Evolutionary conservation across 2,329 filamentous ascomycete species (phyloP).

Genomic region (Sodiomyces alkalinus): DNA sequence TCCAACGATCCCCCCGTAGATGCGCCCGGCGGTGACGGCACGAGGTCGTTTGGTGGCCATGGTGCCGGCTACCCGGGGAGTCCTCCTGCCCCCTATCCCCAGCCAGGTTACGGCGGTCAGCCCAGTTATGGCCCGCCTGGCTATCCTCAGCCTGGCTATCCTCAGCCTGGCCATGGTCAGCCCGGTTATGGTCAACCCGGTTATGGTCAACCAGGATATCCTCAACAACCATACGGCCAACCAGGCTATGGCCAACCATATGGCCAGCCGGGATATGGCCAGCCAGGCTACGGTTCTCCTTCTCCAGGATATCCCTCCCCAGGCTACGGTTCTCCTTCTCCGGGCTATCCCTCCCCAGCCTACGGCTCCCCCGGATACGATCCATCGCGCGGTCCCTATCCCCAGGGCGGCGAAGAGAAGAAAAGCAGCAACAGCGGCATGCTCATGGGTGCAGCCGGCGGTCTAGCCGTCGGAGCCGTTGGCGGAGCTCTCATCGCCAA

Average conservation of each 20-base stretch:
- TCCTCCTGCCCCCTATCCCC: conserved; percentile 4
- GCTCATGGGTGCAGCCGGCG: conserved; percentile 42
- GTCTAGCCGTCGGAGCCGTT: conserved; percentile 39
- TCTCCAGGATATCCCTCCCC: no score
- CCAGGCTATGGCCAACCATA: no score
- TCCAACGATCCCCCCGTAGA: no score
- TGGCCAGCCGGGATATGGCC: conserved; percentile 5
- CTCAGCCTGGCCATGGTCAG: no score
- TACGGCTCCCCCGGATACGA: conserved; percentile 2
- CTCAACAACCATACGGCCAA: no score
- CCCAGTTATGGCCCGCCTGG: background rate
- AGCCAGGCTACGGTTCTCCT: no score
- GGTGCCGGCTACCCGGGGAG: conserved; percentile 3
- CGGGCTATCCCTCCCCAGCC: background rate
- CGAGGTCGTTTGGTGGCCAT: conserved; percentile 6
- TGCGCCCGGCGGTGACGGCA: conserved; percentile 9
- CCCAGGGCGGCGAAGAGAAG: conserved; percentile 14
- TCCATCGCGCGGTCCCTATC: conserved; percentile 8
- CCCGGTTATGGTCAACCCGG: no score
- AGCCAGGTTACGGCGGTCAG: background rate
- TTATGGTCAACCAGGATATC: no score
- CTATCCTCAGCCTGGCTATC: no score
- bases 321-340: no score
- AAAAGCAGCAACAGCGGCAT: conserved; percentile 34
- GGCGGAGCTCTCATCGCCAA: conserved; percentile 44